Evolutionary conservation across 345 rosid species (phyloP).

Genomic region (Melaleuca quinquenervia): DNA sequence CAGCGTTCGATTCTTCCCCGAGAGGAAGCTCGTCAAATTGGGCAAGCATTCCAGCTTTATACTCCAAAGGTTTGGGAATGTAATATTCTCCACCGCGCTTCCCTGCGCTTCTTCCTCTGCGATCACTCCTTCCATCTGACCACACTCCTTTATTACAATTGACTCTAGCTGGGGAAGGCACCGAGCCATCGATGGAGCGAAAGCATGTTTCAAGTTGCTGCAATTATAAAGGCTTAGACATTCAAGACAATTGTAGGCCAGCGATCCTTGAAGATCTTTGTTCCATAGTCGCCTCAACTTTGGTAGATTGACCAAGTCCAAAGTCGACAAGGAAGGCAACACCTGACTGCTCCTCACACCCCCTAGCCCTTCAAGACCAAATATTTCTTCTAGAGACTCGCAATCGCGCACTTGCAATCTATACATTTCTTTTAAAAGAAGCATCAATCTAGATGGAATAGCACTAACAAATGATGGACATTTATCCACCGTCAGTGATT

Average conservation of each 20-base stretch:
- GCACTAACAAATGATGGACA: background rate
- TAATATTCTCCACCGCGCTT: rapidly evolving
- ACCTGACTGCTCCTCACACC: rapidly evolving
- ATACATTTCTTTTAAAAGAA: rapidly evolving
- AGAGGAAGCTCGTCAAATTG: background rate
- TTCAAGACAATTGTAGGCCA: background rate
- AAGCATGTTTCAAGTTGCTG: background rate
- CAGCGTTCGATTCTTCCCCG: background rate
- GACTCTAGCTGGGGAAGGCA: rapidly evolving
- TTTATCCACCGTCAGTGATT: background rate
- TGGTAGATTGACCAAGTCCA: background rate
- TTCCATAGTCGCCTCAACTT: background rate
- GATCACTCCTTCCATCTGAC: background rate
- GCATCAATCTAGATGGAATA: background rate
- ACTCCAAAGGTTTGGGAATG: rapidly evolving
- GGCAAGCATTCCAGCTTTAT: background rate
- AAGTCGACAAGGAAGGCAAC: rapidly evolving
- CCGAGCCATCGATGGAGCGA: background rate
- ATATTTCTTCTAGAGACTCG: background rate
- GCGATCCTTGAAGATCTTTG: background rate
- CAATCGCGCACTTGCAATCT: background rate
- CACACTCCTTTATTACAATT: background rate
- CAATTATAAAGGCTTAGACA: background rate
- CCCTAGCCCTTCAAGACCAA: background rate
- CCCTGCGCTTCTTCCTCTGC: background rate